Evolutionary conservation across 345 rosid genomes (phyloP), one percentile per base, ranked within the genome.

Genomic region (Anastatica hierochuntica): DNA sequence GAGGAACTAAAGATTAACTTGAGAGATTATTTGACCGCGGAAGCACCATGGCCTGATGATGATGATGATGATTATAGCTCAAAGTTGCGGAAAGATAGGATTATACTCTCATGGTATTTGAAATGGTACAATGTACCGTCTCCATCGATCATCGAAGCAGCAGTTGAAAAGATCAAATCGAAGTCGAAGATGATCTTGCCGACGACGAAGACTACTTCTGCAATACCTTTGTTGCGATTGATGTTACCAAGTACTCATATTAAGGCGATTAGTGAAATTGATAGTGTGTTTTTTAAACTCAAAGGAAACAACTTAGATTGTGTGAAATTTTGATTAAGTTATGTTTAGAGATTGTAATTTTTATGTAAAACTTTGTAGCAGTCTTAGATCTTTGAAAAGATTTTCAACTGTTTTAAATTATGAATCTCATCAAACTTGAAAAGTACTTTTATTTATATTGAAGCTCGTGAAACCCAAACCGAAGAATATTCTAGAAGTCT

Each of bases 71-170:
- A n/a, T n/a, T n/a, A n/a, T n/a, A n/a, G n/a, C 19, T 55, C 80
- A 46, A 44, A 13, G 18, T 62, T 55, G 43, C 56, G 63, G 41
- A 76, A 60, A 47, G 74, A 69, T 39, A 45, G 62, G 24, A 35
- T 74, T 29, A 61, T 79, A 36, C 82, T 85, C 41, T 75, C 97
- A 19, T 81, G 96, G 97, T 83, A 85, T 71, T 76, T 92, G 14
- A 82, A 76, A 64, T 85, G 94, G 97, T 83, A 67, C 49, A 74
- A 77, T 2, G 69, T 88, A n/a, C 88, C 95, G 12, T 60, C 86
- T 49, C 78, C 86, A 3, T 62, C 80, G 10, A 60, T 66, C 41
- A 70, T 81, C 47, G 69, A 74, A 72, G 60, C 62, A 47, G 68
- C 73, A 1, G 54, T 69, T 36, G 73, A 67, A 56, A 84, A 72